Evolutionary conservation across 768 basidiomycete species (phyloP), one percentile per base, ranked within the genome.

Genomic region (Phaeolepiota aurea): DNA sequence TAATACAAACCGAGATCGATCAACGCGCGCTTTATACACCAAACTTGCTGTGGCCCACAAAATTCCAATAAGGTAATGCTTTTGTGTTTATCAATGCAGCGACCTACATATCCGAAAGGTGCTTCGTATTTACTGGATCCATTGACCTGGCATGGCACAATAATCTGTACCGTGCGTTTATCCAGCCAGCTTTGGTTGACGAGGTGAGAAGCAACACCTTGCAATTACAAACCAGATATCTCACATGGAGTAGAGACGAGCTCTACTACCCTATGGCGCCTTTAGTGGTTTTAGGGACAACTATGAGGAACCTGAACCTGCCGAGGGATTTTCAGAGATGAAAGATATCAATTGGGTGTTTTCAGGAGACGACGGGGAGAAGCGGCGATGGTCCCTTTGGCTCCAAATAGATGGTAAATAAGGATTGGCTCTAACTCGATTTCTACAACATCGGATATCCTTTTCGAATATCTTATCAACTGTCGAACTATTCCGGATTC

Each of bases 131-230:
- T 50, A 66, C 76, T 5, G 85, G 80, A 32, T 75, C 83, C 5
- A 50, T 77, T n/a, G 85, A 90, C 34, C 70, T 94, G 4, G 88
- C 88, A 2, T 87, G 81, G 82, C 94, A 97, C 59, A 96, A 97
- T 57, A 93, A 93, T 52, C 60, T 92, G 5, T 96, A 94, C 54
- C 77, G 93, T 20, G 79, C 88, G 25, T 87, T 66, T 48, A 74
- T 73, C 45, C 61, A 73, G 20, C 76, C 79, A 0, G 55, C 72
- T 2, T 65, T 67, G 1, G 57, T 63, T 10, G n/a, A 54, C 60
- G 22, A 54, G 51, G 1, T 55, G 54, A 34, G 71, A 76, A 56
- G 76, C 72, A 42, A 44, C 60, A 35, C 53, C 11, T 15, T 33
- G 33, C 18, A 5, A 23, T n/a, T 41, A 38, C 14, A 32, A 9